Conservation (phyloP, 2,329 filamentous ascomycete genomes). For the Fusarium nygamai region DNA sequence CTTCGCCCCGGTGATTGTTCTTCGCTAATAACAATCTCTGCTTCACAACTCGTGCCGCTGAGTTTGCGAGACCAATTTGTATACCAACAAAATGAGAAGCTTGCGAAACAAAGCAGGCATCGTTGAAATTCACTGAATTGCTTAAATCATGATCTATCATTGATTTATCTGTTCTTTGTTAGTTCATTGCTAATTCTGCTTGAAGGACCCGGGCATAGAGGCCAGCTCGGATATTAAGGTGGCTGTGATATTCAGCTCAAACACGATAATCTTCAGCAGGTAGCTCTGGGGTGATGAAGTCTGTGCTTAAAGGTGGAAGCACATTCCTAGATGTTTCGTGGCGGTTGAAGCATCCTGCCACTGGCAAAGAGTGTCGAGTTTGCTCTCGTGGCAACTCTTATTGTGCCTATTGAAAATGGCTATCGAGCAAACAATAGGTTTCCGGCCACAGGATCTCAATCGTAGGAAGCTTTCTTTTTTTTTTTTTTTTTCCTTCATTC, state of each 20-base stretch:
- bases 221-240: not conserved
- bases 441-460: not conserved
- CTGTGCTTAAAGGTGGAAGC: not conserved
- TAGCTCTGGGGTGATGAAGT: not conserved
- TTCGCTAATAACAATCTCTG: not conserved
- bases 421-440: not conserved
- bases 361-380: not conserved
- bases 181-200: not conserved
- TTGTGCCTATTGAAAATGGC: slow-evolving; percentile 11
- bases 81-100: not conserved
- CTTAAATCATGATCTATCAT: not conserved
- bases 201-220: not conserved
- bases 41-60: not conserved
- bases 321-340: not conserved
- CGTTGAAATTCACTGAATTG: not conserved
- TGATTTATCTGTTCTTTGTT: not conserved
- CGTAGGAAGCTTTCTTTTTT: not conserved
- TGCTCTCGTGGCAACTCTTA: not conserved
- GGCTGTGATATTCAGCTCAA: not conserved
- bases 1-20: not conserved
- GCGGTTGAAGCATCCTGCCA: not conserved
- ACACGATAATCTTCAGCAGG: not conserved
- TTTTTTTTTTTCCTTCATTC: too few relatives aligned
- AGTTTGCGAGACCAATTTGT: not conserved
- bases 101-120: not conserved